Base-by-base conservation (phyloP, 1,139 yeast genomes). In the Kodamaea sp. region DNA sequence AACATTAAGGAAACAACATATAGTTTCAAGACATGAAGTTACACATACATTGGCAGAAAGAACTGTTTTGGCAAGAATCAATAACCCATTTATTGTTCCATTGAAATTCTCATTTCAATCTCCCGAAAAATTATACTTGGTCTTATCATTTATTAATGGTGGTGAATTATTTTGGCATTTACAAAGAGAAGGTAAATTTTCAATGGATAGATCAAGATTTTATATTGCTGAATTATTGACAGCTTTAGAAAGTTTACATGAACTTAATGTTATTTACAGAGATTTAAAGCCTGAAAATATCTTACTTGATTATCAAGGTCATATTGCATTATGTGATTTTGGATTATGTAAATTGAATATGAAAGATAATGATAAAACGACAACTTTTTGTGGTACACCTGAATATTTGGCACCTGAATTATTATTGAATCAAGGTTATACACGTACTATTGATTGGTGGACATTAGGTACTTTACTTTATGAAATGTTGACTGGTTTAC, bases 1-100 rank as follows among this genome's bases (percentile, higher is more conserved):
- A 60, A 89, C 97, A 1, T 80, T 92, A 48, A 76, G 97, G 51
- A 92, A 92, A 59, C 89, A 95, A 23, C 96, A 92, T 58, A 88
- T 92, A 51, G 95, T 92, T 26, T 85, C 95, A 11, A 79, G 95
- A 55, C 81, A 89, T 66, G 98, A 94, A 65, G 97, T 92, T 23
- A 88, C 92, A 8, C 98, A 94, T 62, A 94, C 98, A 0, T 66
- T 92, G 39, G 97, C 97, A 0, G 98, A 92, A 64, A 78, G 97
- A 49, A 90, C 96, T 2, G 97, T 92, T 7, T 69, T 94, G 46
- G 96, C 97, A 5, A 82, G 92, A 52, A 90, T 92, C 45, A 84
- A 84, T 51, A 87, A 90, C 55, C 98, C 98, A n/a, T 94, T 94
- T 60, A 88, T 92, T 58, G 97, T 92, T n/a, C 97, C 97, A 7